Evolutionary conservation across 2,329 filamentous ascomycete genomes (phyloP).

Genomic region (Colletotrichum zoysiae): DNA sequence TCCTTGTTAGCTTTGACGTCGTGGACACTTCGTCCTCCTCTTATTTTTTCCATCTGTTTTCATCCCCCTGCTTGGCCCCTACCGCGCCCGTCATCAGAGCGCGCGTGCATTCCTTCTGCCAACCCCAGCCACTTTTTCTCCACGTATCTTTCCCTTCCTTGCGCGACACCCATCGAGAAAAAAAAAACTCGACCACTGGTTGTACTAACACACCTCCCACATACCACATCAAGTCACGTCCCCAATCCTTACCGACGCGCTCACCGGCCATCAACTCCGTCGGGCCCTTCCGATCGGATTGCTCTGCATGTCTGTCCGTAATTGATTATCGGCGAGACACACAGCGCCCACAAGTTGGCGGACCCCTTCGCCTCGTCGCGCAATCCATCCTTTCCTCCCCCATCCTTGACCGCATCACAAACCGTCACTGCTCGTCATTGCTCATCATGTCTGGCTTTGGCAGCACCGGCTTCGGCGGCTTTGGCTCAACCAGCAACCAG

Average conservation of each 20-base stretch:
- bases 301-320: constrained; percentile 34
- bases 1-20: not conserved
- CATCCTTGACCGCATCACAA: constrained; percentile 8
- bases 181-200: constrained; percentile 35
- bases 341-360: constrained; percentile 20
- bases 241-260: constrained; percentile 30
- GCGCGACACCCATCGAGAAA: constrained; percentile 21
- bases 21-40: not conserved
- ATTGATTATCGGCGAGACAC: constrained; percentile 35
- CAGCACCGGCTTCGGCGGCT: constrained; percentile 65
- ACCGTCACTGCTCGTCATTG: constrained; percentile 6
- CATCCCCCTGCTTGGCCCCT: not conserved
- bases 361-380: constrained; percentile 19
- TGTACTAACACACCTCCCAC: constrained; percentile 12
- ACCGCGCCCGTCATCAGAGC: constrained; percentile 9
- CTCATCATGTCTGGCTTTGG: constrained; percentile 66
- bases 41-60: not conserved
- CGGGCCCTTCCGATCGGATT: constrained; percentile 15
- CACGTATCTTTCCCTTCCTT: constrained; percentile 36
- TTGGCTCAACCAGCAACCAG: constrained; percentile 69
- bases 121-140: constrained; percentile 40
- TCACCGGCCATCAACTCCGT: constrained; percentile 23
- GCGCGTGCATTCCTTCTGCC: constrained; percentile 32
- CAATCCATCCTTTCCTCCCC: not conserved
- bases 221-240: constrained; percentile 28